A percentile compares a stretch with the other conserved stretches of the same genome.
Conservation (phyloP, 768 basidiomycete genomes). For the Amanita muscaria region DNA sequence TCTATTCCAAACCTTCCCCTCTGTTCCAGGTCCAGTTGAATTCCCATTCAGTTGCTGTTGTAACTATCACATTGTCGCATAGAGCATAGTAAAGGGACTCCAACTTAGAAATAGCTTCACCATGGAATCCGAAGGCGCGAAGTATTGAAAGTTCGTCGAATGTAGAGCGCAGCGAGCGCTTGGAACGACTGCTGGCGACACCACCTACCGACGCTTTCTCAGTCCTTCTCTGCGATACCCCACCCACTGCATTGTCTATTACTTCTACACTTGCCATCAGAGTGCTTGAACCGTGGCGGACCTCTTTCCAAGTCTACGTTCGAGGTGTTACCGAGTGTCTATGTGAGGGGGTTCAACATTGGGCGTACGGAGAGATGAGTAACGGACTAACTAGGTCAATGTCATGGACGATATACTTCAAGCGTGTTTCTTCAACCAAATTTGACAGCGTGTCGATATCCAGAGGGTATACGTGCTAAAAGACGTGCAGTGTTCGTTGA, state of each 20-base stretch:
- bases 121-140: conserved; percentile 86
- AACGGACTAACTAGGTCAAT: no score
- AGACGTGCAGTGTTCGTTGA: no score
- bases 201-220: conserved; percentile 75
- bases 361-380: no score
- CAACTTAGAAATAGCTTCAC: conserved; percentile 92
- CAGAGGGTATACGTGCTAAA: no score
- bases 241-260: conserved; percentile 86
- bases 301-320: conserved; percentile 65
- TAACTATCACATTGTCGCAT: conserved; percentile 56
- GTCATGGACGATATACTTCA: no score
- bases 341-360: no score
- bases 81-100: conserved; percentile 90
- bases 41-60: conserved; percentile 76
- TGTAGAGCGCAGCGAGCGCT: conserved; percentile 34
- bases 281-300: conserved; percentile 84
- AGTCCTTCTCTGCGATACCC: conserved; percentile 74
- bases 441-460: no score
- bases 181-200: conserved; percentile 19
- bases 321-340: no score
- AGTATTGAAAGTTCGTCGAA: conserved; percentile 69
- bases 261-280: conserved; percentile 86
- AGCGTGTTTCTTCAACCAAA: no score
- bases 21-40: conserved; percentile 62
- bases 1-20: conserved; percentile 50